phyloP scores from a whole-genome alignment of 2,329 filamentous ascomycete species.

The Colletotrichum tropicale region DNA sequence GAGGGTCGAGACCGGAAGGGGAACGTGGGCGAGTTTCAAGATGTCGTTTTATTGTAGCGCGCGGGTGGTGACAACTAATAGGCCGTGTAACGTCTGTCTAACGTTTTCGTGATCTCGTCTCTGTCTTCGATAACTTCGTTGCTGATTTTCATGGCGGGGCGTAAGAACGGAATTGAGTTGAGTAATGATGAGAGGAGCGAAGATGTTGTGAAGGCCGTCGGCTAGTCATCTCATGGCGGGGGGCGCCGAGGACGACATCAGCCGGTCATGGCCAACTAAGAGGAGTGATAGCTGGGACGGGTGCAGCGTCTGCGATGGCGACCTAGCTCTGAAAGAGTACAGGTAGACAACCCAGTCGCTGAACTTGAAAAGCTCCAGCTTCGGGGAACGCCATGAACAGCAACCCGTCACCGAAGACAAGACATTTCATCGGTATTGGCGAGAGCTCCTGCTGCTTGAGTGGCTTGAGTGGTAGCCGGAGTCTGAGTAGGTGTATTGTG shows the following conservation, averaged over 20 bases:
- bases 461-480: constrained; percentile 58
- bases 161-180: neutral
- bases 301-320: constrained; percentile 35
- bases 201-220: neutral
- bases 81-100: constrained; percentile 14
- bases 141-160: constrained; percentile 20
- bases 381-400: constrained; percentile 43
- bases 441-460: constrained; percentile 47
- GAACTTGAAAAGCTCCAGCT: constrained; percentile 48
- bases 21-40: neutral
- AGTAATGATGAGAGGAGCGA: neutral
- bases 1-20: neutral
- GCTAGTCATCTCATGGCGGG: constrained; percentile 16
- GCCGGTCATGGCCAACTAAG: constrained; percentile 48
- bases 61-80: neutral
- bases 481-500: constrained; percentile 53
- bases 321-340: constrained; percentile 47
- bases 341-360: constrained; percentile 53
- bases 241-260: constrained; percentile 43
- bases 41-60: constrained; percentile 5
- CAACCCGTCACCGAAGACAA: constrained; percentile 56
- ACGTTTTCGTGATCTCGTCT: constrained; percentile 21
- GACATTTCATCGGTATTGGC: constrained; percentile 55
- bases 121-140: constrained; percentile 35
- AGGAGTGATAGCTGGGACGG: constrained; percentile 56